Base-by-base conservation (phyloP, 75 land plant species). In the Cupressus sempervirens region DNA sequence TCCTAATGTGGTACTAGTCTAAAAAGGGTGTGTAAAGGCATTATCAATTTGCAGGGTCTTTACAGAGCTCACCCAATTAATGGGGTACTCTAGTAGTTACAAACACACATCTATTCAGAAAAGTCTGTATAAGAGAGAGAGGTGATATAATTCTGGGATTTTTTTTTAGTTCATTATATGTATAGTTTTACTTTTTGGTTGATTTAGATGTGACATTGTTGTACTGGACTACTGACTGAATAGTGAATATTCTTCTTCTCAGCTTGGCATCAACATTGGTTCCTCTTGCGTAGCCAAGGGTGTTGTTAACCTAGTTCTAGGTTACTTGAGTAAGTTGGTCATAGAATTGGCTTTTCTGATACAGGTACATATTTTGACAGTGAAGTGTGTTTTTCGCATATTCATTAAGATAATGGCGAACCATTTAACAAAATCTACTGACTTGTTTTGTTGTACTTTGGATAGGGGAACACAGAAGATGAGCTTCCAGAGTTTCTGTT, bases 341-440 rank as follows among this genome's bases (percentile, higher is more conserved):
- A 91, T 95, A 46, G 99, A 97, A 90, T 58, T 97, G 96, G 99
- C 98, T 83, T 95, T 97, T 82, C 85, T 97, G 77, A 93, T 97
- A 84, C 99, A 97, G 96, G 99, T 95, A 89, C 32, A 62, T 62
- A 62, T 62, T 58, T 62, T 62, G n/a, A 62, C 26, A 62, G 23
- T 62, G 67, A 62, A 62, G 6, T 23, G 67, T 15, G 5, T 62
- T 7, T 62, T 62, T 62, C 1, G 45, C 8, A 23, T 23, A 62
- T 62, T 62, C n/a, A 23, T 62, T 23, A 62, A 62, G n/a, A 23
- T 7, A 26, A 23, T 62, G 29, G 26, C 7, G 67, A 62, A 62
- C 67, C 26, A 26, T 62, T n/a, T 30, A 18, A 52, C 30, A 18
- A 45, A 82, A 52, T 8, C 3, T 23, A n/a, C 48, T 45, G 81